Evolutionary conservation across 352 stramenopile genomes (phyloP).

Genomic region (Albugo candida): DNA sequence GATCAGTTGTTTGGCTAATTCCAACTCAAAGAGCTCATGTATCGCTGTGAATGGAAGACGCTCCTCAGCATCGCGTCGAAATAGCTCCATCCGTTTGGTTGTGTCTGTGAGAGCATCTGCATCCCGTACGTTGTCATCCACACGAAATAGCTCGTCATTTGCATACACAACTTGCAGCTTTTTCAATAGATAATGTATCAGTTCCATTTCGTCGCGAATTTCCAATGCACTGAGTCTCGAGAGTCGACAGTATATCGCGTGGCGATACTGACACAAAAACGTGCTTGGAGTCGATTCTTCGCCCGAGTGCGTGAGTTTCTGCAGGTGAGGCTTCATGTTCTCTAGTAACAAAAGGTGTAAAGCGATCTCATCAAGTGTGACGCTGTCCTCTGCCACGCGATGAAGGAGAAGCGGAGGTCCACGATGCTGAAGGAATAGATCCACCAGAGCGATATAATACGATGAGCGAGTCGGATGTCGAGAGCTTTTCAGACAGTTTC

Average conservation of each 20-base stretch:
- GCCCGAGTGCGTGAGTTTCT: conserved; percentile 26
- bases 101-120: no score
- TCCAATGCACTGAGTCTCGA: conserved; percentile 8
- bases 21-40: conserved; percentile 63
- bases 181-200: conserved; percentile 53
- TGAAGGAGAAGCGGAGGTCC: conserved; percentile 56
- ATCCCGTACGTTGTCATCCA: conserved; percentile 6
- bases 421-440: conserved; percentile 66
- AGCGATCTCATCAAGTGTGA: conserved; percentile 34
- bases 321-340: conserved; percentile 54
- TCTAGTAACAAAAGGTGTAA: conserved; percentile 49
- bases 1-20: conserved; percentile 72
- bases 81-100: conserved; percentile 5
- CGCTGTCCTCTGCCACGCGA: conserved; percentile 20
- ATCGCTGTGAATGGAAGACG: no score
- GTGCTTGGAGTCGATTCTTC: conserved; percentile 9
- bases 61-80: conserved; percentile 4
- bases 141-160: conserved; percentile 32
- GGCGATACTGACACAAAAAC: neutral
- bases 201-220: conserved; percentile 58
- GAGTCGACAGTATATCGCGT: no score
- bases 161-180: conserved; percentile 51
- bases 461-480: conserved; percentile 56
- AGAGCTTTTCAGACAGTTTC: conserved; percentile 18
- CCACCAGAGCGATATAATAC: conserved; percentile 70